Evolutionary conservation across 331 rosid genomes (phyloP), one percentile per base, ranked within the genome.

Genomic region (Saraca asoca): DNA sequence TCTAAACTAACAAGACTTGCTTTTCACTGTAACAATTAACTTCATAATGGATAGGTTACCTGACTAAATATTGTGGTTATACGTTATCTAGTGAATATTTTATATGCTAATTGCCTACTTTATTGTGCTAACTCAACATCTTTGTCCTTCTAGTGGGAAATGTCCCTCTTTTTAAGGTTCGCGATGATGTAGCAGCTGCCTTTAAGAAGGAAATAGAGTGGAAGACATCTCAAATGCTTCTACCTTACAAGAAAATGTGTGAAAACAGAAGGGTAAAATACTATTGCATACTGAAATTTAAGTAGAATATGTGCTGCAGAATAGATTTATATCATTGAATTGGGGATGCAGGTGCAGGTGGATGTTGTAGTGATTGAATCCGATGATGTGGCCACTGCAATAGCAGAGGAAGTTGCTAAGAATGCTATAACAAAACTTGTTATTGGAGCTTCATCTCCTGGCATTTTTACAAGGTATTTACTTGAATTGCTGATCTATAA

Each of bases 231-330:
- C 84, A 83, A 76, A 78, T 63, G 85, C 88, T 94, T 79, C 82
- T 75, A 81, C 96, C 99, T 44, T 84, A 70, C 70, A 77, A 80
- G 89, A 78, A 71, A 83, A 80, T 94, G 88, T 90, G 91, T 68
- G 74, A 80, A 75, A 80, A 75, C 44, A 80, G 83, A 62, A 88
- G 86, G 97, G 99, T 94, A 51, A 52, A 53, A 57, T 59, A 55
- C 71, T 70, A 56, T 57, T 63, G 33, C 12, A 67, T 58, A 48
- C 37, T 64, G 12, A 69, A 73, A 58, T 58, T 35, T 61, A 48
- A 51, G 49, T 52, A 38, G 64, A 71, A 58, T 45, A 10, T n/a
- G 42, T 65, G 44, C 57, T 17, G 24, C 42, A 77, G 64, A 51
- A 12, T 56, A 51, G 75, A 41, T 62, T 75, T 53, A 24, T 56